Base-by-base conservation (phyloP, 768 basidiomycete genomes). In the Leccinum olivaceopallidum region DNA sequence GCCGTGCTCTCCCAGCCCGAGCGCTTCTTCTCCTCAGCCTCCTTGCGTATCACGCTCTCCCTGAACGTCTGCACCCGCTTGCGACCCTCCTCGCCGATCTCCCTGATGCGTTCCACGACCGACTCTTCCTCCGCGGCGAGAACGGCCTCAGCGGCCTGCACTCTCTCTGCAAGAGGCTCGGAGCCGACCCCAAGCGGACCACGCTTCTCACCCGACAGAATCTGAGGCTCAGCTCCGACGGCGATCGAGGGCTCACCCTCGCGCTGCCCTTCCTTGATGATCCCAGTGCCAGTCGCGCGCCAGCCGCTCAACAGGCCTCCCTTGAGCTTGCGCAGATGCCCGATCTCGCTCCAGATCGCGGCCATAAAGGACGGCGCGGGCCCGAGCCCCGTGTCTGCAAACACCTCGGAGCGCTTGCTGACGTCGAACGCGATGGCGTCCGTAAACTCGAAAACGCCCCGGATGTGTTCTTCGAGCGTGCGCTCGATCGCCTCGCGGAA, bases 141-240 rank as follows among this genome's bases (percentile, higher is more conserved):
- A 3, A 55, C 13, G 5, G 39, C 22, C 16, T 60, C 70, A 1
- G 51, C n/a, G 5, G 47, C 60, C 0, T 58, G 26, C 0, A 66
- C 2, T 30, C 65, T 53, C 49, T 65, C 63, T 2, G 51, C 58
- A 26, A 77, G 55, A 4, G 74, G 68, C 61, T 78, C 81, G 3
- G 84, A 78, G 5, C 78, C 78, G 2, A 77, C 84, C 3, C 85
- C 89, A 37, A 85, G 66, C 0, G 89, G 89, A 0, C 89, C 89
- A 4, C 76, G 79, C 78, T 91, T 89, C 62, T 85, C 81, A 0
- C 87, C 85, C 28, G 81, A 73, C 30, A 91, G 71, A 34, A 91
- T 83, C 77, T 91, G 89, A 37, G 89, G 89, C 72, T 88, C 88
- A 6, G 82, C 86, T 2, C 89, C 89, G 76, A 90, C 74, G 0